Evolutionary conservation across 1,139 yeast species (phyloP).

Genomic region (Candida buenavistaensis): DNA sequence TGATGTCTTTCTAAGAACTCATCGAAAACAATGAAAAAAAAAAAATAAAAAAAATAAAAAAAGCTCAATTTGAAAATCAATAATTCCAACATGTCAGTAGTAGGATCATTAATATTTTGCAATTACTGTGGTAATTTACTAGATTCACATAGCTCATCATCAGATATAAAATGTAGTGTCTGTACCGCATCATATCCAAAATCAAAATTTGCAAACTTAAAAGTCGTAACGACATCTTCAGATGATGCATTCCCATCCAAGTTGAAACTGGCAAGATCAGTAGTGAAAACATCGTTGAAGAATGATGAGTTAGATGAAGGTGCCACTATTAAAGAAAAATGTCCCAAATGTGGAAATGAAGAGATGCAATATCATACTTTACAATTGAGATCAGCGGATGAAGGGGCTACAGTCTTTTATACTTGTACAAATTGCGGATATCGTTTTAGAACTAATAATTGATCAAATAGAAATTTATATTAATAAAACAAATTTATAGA

Average conservation of each 20-base stretch:
- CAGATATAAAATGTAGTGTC: slow-evolving; percentile 59
- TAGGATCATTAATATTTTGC: slow-evolving; percentile 93
- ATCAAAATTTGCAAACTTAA: slow-evolving; percentile 66
- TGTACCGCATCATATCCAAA: slow-evolving; percentile 64
- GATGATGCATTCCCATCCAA: slow-evolving; percentile 92
- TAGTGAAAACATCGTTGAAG: slow-evolving; percentile 81
- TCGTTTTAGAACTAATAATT: slow-evolving; percentile 91
- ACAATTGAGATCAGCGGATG: slow-evolving; percentile 97
- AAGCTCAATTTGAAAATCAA: neutral
- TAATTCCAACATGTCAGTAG: slow-evolving; percentile 68
- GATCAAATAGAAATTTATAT: slow-evolving; percentile 5
- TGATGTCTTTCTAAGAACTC: too few species aligned
- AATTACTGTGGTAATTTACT: slow-evolving; percentile 89
- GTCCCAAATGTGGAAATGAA: slow-evolving; percentile 97
- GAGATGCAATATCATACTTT: slow-evolving; percentile 97
- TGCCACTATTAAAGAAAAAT: slow-evolving; percentile 92
- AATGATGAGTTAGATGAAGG: slow-evolving; percentile 86
- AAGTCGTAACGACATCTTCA: slow-evolving; percentile 83
- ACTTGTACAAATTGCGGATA: slow-evolving; percentile 93
- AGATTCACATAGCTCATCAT: slow-evolving; percentile 59
- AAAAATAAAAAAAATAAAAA: slow-evolving; percentile 2
- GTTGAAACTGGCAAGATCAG: slow-evolving; percentile 76
- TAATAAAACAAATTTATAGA: slow-evolving; percentile 1
- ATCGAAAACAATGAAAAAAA: slow-evolving; percentile 4
- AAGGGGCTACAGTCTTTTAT: slow-evolving; percentile 95